These are phyloP conservation scores for Colletotrichum orchidophilum DNA, from an alignment of 2,329 filamentous ascomycete genomes.

Conservation along the genomic window DNA sequence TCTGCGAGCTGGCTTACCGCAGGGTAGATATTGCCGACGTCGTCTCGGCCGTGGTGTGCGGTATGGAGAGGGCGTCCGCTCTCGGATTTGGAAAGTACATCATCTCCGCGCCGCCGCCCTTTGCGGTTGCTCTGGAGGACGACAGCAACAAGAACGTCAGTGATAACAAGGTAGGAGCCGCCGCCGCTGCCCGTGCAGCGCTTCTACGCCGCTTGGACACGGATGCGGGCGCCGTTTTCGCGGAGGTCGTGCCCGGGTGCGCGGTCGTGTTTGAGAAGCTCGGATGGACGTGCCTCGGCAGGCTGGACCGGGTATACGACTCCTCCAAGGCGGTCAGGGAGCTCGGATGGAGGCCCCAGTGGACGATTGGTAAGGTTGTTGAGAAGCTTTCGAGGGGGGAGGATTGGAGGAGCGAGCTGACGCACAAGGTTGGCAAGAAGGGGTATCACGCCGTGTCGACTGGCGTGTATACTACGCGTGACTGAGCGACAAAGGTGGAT, in stretches of 20 bases:
- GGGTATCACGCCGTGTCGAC: conserved; percentile 55
- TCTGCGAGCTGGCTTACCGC: conserved; percentile 57
- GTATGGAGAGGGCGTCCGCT: conserved; percentile 44
- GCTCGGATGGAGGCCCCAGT: conserved; percentile 53
- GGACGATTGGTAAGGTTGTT: conserved; percentile 50
- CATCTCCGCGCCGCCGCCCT: conserved; percentile 54
- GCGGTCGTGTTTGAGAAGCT: conserved; percentile 42
- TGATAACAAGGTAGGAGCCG: not conserved
- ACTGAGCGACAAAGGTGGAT: conserved; percentile 27
- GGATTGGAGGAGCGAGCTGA: conserved; percentile 51
- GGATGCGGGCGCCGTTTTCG: conserved; percentile 44
- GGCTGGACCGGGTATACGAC: conserved; percentile 57
- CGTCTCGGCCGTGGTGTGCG: conserved; percentile 51
- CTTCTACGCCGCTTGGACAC: conserved; percentile 44
- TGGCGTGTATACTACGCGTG: conserved; percentile 52
- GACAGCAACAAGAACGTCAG: not conserved
- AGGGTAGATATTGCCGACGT: conserved; percentile 55
- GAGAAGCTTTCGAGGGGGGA: conserved; percentile 45
- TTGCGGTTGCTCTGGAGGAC: not conserved
- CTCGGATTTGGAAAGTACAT: conserved; percentile 53
- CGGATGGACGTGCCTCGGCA: conserved; percentile 48
- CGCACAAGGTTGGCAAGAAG: conserved; percentile 49
- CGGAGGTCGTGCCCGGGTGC: conserved; percentile 38
- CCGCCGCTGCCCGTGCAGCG: too few species aligned
- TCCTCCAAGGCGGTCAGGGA: conserved; percentile 51